Base-by-base conservation (phyloP, 1,284 basidiomycete genomes). In the Heterobasidion occidentale region DNA sequence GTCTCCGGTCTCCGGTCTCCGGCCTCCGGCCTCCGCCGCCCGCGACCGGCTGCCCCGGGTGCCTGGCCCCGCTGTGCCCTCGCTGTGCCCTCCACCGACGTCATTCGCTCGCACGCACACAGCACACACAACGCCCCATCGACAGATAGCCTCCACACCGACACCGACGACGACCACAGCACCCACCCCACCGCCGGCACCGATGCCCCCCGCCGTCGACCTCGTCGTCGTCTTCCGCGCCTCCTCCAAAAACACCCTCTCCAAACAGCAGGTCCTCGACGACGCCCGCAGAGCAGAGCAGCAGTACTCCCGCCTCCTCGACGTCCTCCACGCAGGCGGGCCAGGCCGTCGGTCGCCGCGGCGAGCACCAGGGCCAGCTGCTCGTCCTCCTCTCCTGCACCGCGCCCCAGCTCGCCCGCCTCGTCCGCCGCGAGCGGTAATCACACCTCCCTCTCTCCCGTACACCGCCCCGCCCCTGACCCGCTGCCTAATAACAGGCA, bases 301-400 rank as follows among this genome's bases (percentile, higher is more conserved):
- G 42, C 88, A 92, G 61, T 92, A 92, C 65, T 72, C 73, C 17
- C 74, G 75, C 9, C 75, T 93, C 36, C 71, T 90, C n/a, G 71
- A 80, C 11, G 77, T 77, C 0, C 77, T 93, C 9, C 78, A 73
- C 19, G 71, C 74, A 20, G 82, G 81, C 0, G 87, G 86, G 1
- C 69, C 78, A 78, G 50, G 88, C 84, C 0, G 84, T 86, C 0
- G 88, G 88, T 9, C 78, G 88, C 60, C 75, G 85, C 19, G 90
- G 90, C 12, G 86, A 87, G 63, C 77, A 79, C 11, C 77, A 88
- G 54, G 88, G 89, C 6, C 88, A 95, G 63, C 68, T 96, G 3
- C 77, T 95, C 52, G 74, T 97, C 3, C 84, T 97, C 59, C 80
- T 97, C 14, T 77, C 78, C n/a, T 91, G 88, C 58, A 83, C 86